phyloP scores from a whole-genome alignment of 441 rosid genomes.

The Jatropha multifida region DNA sequence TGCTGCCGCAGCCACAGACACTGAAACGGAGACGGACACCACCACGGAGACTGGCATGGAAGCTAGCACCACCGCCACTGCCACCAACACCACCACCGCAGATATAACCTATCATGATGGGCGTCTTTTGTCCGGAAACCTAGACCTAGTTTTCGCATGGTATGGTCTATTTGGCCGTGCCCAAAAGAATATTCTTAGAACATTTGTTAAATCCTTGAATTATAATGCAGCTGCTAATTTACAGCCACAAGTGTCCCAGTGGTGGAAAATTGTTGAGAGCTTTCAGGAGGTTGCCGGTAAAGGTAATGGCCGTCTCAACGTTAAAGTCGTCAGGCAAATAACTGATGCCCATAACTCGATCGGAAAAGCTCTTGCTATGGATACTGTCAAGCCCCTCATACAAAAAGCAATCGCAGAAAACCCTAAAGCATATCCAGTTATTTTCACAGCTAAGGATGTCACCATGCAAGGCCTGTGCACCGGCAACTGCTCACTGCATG shows the following conservation, averaged over 20 bases:
- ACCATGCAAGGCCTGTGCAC: slow-evolving; percentile 52
- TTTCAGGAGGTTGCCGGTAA: slow-evolving; percentile 35
- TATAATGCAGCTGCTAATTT: slow-evolving; percentile 24
- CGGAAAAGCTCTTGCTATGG: slow-evolving; percentile 46
- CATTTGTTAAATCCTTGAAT: slow-evolving; percentile 56
- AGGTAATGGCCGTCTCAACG: slow-evolving; percentile 31
- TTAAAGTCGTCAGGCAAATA: slow-evolving; percentile 36
- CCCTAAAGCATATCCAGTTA: slow-evolving; percentile 31
- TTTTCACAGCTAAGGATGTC: slow-evolving; percentile 48
- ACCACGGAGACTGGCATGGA: too few species aligned
- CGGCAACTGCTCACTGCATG: slow-evolving; percentile 47
- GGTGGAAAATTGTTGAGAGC: slow-evolving; percentile 68
- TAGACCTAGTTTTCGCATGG: slow-evolving; percentile 55
- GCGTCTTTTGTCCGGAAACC: slow-evolving; percentile 42
- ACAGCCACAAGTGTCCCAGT: slow-evolving; percentile 46
- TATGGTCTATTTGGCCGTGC: slow-evolving; percentile 49
- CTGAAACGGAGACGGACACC: too few species aligned
- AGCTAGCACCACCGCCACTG: background rate
- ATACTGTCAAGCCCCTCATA: slow-evolving; percentile 26
- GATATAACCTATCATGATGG: slow-evolving; percentile 32
- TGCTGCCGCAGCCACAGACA: too few species aligned
- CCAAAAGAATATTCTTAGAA: slow-evolving; percentile 40
- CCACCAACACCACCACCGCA: background rate
- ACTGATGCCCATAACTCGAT: slow-evolving; percentile 32
- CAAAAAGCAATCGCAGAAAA: slow-evolving; percentile 26